phyloP scores from a whole-genome alignment of 2,329 filamentous ascomycete species.

The Magnaporthiopsis incrustans region DNA sequence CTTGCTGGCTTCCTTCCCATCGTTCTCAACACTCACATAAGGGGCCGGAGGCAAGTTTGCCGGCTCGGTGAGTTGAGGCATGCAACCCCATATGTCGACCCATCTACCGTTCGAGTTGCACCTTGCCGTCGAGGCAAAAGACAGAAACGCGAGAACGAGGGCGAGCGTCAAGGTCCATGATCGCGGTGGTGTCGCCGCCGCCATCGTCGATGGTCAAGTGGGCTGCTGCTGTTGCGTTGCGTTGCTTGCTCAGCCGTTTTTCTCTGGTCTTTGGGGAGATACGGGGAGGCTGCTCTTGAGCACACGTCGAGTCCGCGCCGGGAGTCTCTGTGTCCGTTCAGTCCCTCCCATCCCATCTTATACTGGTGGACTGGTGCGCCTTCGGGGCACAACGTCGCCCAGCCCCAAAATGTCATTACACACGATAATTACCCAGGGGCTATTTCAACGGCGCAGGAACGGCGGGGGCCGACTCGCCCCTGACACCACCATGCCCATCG shows the following conservation, averaged over 20 bases:
- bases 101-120: conserved; percentile 24
- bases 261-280: neutral
- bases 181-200: neutral
- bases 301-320: neutral
- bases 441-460: neutral
- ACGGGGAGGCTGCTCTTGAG: neutral
- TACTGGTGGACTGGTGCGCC: neutral
- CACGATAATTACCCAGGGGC: neutral
- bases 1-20: neutral
- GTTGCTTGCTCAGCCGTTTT: no score
- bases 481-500: neutral
- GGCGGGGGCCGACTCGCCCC: neutral
- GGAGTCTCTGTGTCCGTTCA: neutral
- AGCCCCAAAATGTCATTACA: neutral
- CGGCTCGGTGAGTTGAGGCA: conserved; percentile 55
- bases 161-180: neutral
- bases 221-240: neutral
- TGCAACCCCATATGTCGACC: conserved; percentile 54
- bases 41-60: conserved; percentile 48
- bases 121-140: neutral
- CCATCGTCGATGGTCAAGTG: neutral
- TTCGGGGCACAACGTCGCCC: no score
- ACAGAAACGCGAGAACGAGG: conserved; percentile 6
- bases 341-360: neutral
- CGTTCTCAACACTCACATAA: conserved; percentile 33